phyloP scores from a whole-genome alignment of 2,329 filamentous ascomycete genomes.

The Verticillium nubilum region DNA sequence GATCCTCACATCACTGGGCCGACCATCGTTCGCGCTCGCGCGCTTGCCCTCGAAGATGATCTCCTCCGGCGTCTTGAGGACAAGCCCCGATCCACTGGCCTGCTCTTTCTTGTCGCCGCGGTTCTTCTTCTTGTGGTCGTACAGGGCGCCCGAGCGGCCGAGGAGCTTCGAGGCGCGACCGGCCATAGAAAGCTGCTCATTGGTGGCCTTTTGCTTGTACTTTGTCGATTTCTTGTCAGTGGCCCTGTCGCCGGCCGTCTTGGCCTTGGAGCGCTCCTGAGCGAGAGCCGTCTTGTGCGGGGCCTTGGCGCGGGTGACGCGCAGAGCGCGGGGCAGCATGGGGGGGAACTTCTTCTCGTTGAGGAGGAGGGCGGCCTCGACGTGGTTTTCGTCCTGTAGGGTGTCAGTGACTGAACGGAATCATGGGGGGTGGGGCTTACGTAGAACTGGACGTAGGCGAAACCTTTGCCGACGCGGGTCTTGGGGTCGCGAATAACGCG shows the following conservation, averaged over 20 bases:
- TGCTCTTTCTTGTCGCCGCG: constrained; percentile 15
- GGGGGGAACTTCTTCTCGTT: constrained; percentile 91
- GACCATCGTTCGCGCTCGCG: constrained; percentile 61
- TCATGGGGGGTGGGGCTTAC: constrained; percentile 37
- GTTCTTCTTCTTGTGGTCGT: constrained; percentile 23
- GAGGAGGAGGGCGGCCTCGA: constrained; percentile 84
- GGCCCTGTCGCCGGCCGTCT: constrained; percentile 19
- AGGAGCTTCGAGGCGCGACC: constrained; percentile 72
- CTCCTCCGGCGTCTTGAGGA: constrained; percentile 54
- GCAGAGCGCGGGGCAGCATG: constrained; percentile 81
- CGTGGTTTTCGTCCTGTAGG: constrained; percentile 68
- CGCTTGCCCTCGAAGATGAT: constrained; percentile 80
- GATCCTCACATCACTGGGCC: constrained; percentile 55
- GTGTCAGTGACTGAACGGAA: constrained; percentile 2
- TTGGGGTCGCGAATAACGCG: constrained; percentile 84
- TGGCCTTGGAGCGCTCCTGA: constrained; percentile 39
- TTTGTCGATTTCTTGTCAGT: constrained; percentile 35
- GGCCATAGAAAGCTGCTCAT: constrained; percentile 63
- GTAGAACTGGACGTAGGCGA: constrained; percentile 95
- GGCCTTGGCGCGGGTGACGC: constrained; percentile 82
- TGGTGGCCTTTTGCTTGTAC: constrained; percentile 66
- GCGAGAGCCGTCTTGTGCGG: constrained; percentile 53
- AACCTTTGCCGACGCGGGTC: constrained; percentile 91
- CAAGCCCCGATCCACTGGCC: constrained; percentile 14
- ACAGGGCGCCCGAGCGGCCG: constrained; percentile 59